Base-by-base conservation (phyloP, 495 filamentous ascomycete genomes). In the Collariella sp. region DNA sequence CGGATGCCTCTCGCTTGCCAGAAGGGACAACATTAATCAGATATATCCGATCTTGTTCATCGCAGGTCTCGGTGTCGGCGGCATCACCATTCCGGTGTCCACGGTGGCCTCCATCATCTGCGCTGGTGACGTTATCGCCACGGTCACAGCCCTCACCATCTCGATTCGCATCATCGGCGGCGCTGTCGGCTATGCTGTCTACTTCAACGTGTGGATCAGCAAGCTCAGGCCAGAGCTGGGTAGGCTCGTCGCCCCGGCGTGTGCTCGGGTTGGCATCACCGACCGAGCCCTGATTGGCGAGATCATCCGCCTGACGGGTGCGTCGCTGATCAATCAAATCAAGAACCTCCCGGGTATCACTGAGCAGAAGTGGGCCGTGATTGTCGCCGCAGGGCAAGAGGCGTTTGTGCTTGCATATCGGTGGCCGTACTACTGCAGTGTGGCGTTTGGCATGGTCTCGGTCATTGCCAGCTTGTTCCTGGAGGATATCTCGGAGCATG, bases 191-290 rank as follows among this genome's bases (percentile, higher is more conserved):
- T 89, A 87, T 64, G 78, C 77, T 20, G 78, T 83, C 54, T 89
- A 89, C 75, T 88, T 83, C 76, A 89, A 87, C 62, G 75, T 89
- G 59, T 89, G 87, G 70, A 65, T 79, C 58, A 75, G 76, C 58
- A 86, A 85, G 68, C 82, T 87, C 54, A 57, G 76, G 13, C 75
- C 80, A 0, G 66, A 72, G 18, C 76, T 82, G 31, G 63, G 50
- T 9, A 45, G 74, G 42, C 74, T 78, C 50, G 77, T 86, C 15
- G 78, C 75, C 19, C 75, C 71, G 9, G 73, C 77, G 1, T 83
- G 83, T 72, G 50, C 68, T 3, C 61, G 65, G 48, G 68, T 79
- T 35, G 75, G 78, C 52, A 84, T 88, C 62, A 78, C 72, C 5
- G 67, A 80, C 55, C 43, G 57, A 0, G 58, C 26, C 0, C 54